These are phyloP conservation scores for Aspergillus novoparasiticus DNA, from an alignment of 2,329 filamentous ascomycete genomes.

Conservation along the genomic window DNA sequence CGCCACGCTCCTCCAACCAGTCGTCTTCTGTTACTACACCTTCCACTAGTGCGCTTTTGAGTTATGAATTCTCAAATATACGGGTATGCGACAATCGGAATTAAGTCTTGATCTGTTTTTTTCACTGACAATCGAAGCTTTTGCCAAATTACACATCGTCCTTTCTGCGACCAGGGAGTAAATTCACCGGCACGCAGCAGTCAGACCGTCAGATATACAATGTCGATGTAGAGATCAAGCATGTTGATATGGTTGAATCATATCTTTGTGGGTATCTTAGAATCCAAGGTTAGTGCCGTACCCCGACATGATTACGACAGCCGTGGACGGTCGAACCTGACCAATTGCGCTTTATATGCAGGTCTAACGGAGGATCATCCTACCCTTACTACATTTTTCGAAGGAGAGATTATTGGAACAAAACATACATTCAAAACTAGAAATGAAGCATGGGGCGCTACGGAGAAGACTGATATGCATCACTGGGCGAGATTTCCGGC, in stretches of 20 bases:
- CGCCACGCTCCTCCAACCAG: slow-evolving; percentile 30
- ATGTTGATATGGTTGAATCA: slow-evolving; percentile 91
- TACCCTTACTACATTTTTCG: slow-evolving; percentile 97
- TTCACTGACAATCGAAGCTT: slow-evolving; percentile 54
- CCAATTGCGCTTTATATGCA: slow-evolving; percentile 40
- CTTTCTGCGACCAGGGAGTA: slow-evolving; percentile 82
- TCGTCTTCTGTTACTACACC: slow-evolving; percentile 36
- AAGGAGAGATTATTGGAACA: slow-evolving; percentile 94
- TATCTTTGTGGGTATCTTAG: slow-evolving; percentile 93
- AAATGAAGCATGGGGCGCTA: slow-evolving; percentile 88
- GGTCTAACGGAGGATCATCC: slow-evolving; percentile 94
- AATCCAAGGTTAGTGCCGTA: slow-evolving; percentile 73
- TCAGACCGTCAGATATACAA: slow-evolving; percentile 93
- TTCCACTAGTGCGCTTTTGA: slow-evolving; percentile 50
- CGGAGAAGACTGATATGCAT: slow-evolving; percentile 83
- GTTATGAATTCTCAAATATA: slow-evolving; percentile 58
- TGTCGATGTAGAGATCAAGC: slow-evolving; percentile 94
- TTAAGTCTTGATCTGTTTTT: slow-evolving; percentile 5
- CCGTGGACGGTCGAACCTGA: neutral
- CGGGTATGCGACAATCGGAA: slow-evolving; percentile 46
- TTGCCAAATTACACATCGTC: slow-evolving; percentile 81
- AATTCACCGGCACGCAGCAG: slow-evolving; percentile 86
- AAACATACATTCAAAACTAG: slow-evolving; percentile 94
- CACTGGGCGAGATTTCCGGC: slow-evolving; percentile 92
- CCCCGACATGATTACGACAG: neutral